Conservation (phyloP, 2,329 filamentous ascomycete species). For the Xylariomycetidae sp. region DNA sequence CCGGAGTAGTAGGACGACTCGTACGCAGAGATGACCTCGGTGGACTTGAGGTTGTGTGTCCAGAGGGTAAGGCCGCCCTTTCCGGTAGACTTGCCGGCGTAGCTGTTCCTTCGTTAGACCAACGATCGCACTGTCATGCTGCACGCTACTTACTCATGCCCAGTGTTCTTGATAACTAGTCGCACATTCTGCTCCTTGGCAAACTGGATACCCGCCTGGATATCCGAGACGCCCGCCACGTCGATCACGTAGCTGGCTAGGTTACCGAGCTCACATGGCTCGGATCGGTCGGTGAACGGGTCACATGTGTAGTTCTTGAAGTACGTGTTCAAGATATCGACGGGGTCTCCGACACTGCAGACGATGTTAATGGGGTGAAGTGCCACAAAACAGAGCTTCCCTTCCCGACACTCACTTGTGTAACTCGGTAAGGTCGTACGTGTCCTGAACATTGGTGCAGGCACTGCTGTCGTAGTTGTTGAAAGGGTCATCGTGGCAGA, state of each 20-base stretch:
- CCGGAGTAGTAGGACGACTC: slow-evolving; percentile 35
- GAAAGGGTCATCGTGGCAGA: slow-evolving; percentile 42
- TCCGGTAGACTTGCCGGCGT: slow-evolving; percentile 45
- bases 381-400: too few relatives aligned
- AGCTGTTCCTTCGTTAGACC: too few relatives aligned
- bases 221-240: slow-evolving; percentile 15
- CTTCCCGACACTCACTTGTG: too few relatives aligned
- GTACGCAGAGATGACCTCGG: slow-evolving; percentile 19
- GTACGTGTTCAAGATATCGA: background rate
- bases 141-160: too few relatives aligned
- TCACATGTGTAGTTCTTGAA: slow-evolving; percentile 21
- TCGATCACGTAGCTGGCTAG: slow-evolving; percentile 27
- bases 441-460: background rate
- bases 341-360: background rate
- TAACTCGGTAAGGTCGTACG: background rate
- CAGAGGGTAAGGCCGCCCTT: slow-evolving; percentile 41
- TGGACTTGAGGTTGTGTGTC: slow-evolving; percentile 40
- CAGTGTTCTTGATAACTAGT: slow-evolving; percentile 43
- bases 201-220: slow-evolving; percentile 26
- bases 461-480: too few relatives aligned
- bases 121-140: too few relatives aligned
- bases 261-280: slow-evolving; percentile 32
- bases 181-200: slow-evolving; percentile 35
- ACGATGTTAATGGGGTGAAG: too few relatives aligned
- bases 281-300: slow-evolving; percentile 26